These are phyloP conservation scores for Botrytis byssoidea DNA, from an alignment of 2,329 filamentous ascomycete genomes.

Conservation along the genomic window DNA sequence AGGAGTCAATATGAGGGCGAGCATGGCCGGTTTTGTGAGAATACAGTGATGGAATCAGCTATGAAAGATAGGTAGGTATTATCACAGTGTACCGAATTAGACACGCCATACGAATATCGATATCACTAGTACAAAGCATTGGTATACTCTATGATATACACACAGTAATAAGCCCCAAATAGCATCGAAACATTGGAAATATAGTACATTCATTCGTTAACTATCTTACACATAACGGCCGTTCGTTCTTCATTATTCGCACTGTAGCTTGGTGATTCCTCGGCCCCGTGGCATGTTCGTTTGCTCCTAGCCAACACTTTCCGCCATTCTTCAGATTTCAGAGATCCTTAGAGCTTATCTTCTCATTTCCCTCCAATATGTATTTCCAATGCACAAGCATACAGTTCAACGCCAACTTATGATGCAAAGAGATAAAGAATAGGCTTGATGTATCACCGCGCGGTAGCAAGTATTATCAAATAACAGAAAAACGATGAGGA, in stretches of 20 bases:
- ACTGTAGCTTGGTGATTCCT: background rate
- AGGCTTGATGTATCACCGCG: background rate
- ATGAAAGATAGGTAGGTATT: background rate
- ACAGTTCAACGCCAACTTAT: too few species aligned
- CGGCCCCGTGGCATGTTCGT: background rate
- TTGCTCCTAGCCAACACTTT: background rate
- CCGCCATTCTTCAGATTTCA: background rate
- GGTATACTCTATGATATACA: background rate
- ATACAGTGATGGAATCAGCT: background rate
- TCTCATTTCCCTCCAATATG: background rate
- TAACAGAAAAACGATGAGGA: background rate
- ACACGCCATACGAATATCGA: background rate
- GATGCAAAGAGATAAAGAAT: background rate
- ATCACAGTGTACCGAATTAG: background rate
- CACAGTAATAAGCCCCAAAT: background rate
- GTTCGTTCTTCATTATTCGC: background rate
- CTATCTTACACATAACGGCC: background rate
- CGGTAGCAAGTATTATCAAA: background rate
- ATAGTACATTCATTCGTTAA: conserved; percentile 8
- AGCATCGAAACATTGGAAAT: background rate
- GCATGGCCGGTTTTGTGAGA: background rate
- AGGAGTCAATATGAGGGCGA: background rate
- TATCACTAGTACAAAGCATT: background rate
- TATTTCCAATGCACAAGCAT: background rate
- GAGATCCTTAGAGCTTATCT: background rate